Base-by-base conservation (phyloP, 495 filamentous ascomycete species). In the Xylaria scruposa region DNA sequence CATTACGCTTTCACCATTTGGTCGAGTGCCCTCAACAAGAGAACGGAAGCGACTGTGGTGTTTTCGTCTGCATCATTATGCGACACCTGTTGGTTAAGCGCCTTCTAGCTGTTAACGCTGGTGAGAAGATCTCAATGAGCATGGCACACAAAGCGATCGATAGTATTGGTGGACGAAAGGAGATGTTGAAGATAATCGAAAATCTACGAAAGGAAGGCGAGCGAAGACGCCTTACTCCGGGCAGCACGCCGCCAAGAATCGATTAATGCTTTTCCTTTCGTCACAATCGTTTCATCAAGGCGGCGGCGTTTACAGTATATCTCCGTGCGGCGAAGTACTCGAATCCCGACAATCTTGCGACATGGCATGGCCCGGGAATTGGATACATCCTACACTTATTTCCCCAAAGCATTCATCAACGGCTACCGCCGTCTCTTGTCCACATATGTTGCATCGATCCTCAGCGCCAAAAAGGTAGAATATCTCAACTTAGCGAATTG, bases 61-160 rank as follows among this genome's bases (percentile, higher is more conserved):
- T 99, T 0, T 98, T 94, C 79, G 97, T 99, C 2, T 98, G 97
- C 79, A 88, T 97, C 74, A 87, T 92, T 68, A 99, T 98, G 95
- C 87, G 92, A 49, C 89, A 97, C 80, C 81, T 99, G 19, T 88
- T 99, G 24, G 80, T 97, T 46, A 93, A 92, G 80, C 86, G 92
- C 58, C 82, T 99, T n/a, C 82, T 99, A 54, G 86, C 84, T 56
- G 93, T 92, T 4, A 90, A 92, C 74, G 88, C 90, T 1, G 88
- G 87, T 64, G 88, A 94, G 78, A 96, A 96, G 80, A 89, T 98
- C n/a, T 94, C 89, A 73, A 98, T 98, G 95, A 94, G 90, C 72
- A 91, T 99, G 85, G 90, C 88, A 0, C 91, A 91, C 15, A 92
- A 91, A 75, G 86, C 89, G 73, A 87, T 98, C 46, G 92, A 98